A percentile compares a stretch with the other conserved stretches of the same genome.
Evolutionary conservation across 306 rosid genomes (phyloP).

Genomic region (Rubus idaeus): DNA sequence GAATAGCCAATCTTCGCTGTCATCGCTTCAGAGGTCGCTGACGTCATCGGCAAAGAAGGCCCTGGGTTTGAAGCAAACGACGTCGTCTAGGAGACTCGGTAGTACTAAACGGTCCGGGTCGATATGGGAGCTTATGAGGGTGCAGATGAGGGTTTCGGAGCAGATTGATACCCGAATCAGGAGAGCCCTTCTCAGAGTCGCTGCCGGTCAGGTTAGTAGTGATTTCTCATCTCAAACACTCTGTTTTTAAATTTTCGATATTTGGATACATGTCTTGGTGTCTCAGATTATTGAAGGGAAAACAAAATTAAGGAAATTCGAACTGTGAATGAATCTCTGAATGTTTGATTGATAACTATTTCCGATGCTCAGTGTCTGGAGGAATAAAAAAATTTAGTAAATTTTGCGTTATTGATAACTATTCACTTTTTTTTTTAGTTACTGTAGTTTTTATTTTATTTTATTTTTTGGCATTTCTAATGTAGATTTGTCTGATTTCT

Average conservation of each 20-base stretch:
- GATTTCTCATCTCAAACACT: neutral
- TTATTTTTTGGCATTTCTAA: neutral
- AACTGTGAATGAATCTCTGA: neutral
- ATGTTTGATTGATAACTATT: neutral
- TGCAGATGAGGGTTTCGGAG: conserved; percentile 87
- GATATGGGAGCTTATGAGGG: conserved; percentile 75
- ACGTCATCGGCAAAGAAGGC: conserved; percentile 92
- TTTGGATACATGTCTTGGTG: neutral
- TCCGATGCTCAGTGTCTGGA: neutral
- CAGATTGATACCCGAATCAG: conserved; percentile 77
- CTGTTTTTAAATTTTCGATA: neutral
- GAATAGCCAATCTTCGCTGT: conserved; percentile 33
- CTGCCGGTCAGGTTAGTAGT: conserved; percentile 80
- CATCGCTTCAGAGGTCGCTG: conserved; percentile 73
- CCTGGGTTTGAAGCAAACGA: conserved; percentile 60
- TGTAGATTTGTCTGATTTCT: neutral
- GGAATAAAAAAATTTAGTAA: neutral
- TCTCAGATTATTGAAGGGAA: no score
- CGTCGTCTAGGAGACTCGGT: conserved; percentile 40
- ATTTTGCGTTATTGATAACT: neutral
- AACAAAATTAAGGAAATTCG: neutral
- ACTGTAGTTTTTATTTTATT: neutral
- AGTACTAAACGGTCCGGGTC: conserved; percentile 53
- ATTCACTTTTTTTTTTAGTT: neutral
- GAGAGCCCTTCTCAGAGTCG: conserved; percentile 74